Base-by-base conservation (phyloP, 345 rosid species). In the Ailanthus altissimus region DNA sequence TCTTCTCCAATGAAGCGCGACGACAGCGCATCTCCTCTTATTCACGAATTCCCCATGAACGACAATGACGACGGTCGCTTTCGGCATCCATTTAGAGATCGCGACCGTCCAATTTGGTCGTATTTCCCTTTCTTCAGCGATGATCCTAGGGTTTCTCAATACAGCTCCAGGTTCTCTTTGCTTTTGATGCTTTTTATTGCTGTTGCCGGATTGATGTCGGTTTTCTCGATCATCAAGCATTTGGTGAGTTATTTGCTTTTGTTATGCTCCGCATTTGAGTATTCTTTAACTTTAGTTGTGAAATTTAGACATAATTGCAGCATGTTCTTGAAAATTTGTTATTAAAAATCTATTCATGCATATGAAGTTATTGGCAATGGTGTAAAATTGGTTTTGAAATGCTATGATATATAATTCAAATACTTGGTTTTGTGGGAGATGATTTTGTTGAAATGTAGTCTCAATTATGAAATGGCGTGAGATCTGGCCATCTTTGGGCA, bases 1-100 rank as follows among this genome's bases (percentile, higher is more conserved):
- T 87, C 94, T 59, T 96, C 99, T 56, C 99, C 99, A 14, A 81
- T 84, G 90, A 88, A 87, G 82, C 97, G 97, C 67, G 98, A 94
- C 68, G 98, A 88, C 23, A 97, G 90, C 56, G 76, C 93, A 1
- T 94, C 94, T 1, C 97, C 99, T 71, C 94, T 91, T 53, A 82
- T 90, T 64, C 83, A 88, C 74, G 98, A 88, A 73, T 84, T 83
- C 76, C 73, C 77, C 23, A 70, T 89, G 10, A 82, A 46, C 60
- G 86, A 77, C 63, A 89, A 86, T 74, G 89, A 87, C 81, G 90
- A 85, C 71, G 92, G 79, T 53, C 87, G 85, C 58, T 79, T 83
- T 70, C 97, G 93, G 65, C 90, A 88, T 81, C 77, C 81, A 60
- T 82, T 80, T 0, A 85, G 97, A 79, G 99, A 95, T 85, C 98